Evolutionary conservation across 768 basidiomycete genomes (phyloP).

Genomic region (Tricholoma terreum): DNA sequence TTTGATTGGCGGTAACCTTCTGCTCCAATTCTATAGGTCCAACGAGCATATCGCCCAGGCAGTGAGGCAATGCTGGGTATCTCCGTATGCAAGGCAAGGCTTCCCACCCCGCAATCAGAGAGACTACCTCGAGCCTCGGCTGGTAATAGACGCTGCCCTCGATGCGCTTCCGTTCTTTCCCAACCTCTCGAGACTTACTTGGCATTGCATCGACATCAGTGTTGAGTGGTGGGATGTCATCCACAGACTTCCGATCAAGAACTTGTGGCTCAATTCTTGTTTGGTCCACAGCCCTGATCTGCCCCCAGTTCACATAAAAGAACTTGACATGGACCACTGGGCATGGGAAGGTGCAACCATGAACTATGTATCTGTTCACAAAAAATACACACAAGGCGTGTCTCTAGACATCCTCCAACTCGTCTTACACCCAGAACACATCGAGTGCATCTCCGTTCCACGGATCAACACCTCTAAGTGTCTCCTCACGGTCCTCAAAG

Average conservation of each 20-base stretch:
- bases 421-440: slow-evolving; percentile 25
- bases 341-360: slow-evolving; percentile 34
- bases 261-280: slow-evolving; percentile 34
- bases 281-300: slow-evolving; percentile 12
- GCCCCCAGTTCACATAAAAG: slow-evolving; percentile 15
- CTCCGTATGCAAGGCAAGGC: slow-evolving; percentile 30
- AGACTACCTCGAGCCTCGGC: slow-evolving; percentile 30
- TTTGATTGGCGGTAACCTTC: too few species aligned
- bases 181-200: slow-evolving; percentile 29
- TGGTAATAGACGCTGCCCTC: slow-evolving; percentile 31
- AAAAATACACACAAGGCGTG: slow-evolving; percentile 28
- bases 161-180: slow-evolving; percentile 28
- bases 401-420: slow-evolving; percentile 24
- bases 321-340: slow-evolving; percentile 36
- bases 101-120: slow-evolving; percentile 26
- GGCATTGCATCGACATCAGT: slow-evolving; percentile 36
- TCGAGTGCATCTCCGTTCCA: slow-evolving; percentile 30
- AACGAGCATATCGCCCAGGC: slow-evolving; percentile 29
- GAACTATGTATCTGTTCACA: slow-evolving; percentile 32
- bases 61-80: slow-evolving; percentile 34
- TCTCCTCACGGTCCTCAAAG: slow-evolving; percentile 22
- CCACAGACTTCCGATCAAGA: slow-evolving; percentile 24
- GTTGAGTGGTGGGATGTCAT: slow-evolving; percentile 30
- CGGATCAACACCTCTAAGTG: slow-evolving; percentile 29
- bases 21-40: slow-evolving; percentile 29